Base-by-base conservation (phyloP, 2,329 filamentous ascomycete genomes). In the Ophiostoma populinum region DNA sequence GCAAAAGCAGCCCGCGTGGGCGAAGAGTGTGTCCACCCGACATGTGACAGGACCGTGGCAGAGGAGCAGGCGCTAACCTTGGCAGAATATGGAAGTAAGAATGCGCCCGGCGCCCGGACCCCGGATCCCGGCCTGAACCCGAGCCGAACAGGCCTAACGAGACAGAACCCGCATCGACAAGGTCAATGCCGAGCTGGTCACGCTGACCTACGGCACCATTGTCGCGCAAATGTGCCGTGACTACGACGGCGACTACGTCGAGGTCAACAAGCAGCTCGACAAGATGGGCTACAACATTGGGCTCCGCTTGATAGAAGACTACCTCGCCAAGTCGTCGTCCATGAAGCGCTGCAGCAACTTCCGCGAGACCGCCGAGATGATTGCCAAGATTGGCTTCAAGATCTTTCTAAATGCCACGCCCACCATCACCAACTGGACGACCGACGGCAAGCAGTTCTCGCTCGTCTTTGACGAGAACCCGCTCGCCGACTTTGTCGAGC, bases 271-370 rank as follows among this genome's bases (percentile, higher is more conserved):
- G 55, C 90, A 98, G 55, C 69, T 98, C 29, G 90, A 98, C 53
- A 92, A 87, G 60, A 98, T 98, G 90, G 90, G 90, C 37, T 94
- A 95, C 61, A 95, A 95, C 51, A 98, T 98, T 44, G 90, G 90
- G 19, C 66, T 95, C 51, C 80, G 90, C 24, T 61, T 98, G 45
- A 94, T 98, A 47, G 90, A 98, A 49, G 90, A 98, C 58, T 98
- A 94, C 51, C 73, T 98, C 13, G 90, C 90, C 48, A 95, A 94
- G 56, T 90, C 85, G 5, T 87, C 83, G 47, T 83, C 80, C 2
- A 77, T 77, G 69, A 81, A 83, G 47, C 70, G 85, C 44, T 98
- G 90, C 57, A 67, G 73, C 47, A 95, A 90, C 59, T 94, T 98
- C 52, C 71, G 81, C 40, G 90, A 98, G 55, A 95, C 90, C 6